Evolutionary conservation across 1,139 yeast genomes (phyloP).

Genomic region (Magnusiomyces starmeri): DNA sequence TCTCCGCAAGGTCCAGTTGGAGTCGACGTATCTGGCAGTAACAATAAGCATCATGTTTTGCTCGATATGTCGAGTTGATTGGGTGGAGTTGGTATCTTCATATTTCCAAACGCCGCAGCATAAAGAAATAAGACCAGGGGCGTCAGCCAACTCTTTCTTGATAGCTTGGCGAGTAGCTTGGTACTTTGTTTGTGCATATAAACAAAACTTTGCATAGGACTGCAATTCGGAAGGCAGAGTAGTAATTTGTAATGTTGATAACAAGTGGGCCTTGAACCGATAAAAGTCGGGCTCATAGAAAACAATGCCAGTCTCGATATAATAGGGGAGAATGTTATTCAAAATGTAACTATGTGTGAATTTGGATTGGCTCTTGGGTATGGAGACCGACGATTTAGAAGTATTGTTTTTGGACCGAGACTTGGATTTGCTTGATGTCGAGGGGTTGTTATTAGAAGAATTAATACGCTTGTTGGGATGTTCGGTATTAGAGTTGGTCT

Average conservation of each 20-base stretch:
- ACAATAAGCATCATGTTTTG: conserved; percentile 10
- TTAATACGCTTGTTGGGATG: not conserved
- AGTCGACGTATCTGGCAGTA: conserved; percentile 15
- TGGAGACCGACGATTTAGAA: not conserved
- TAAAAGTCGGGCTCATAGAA: conserved; percentile 6
- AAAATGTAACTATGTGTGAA: conserved; percentile 3
- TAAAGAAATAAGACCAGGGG: conserved; percentile 13
- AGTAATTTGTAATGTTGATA: not conserved
- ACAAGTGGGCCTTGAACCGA: conserved; percentile 1
- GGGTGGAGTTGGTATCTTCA: conserved; percentile 6
- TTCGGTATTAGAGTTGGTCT: too few relatives aligned
- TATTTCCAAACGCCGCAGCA: conserved; percentile 17
- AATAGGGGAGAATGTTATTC: conserved; percentile 2
- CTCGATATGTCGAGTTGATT: not conserved
- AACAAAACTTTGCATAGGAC: conserved; percentile 12
- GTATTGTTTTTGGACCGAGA: not conserved
- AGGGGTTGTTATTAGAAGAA: not conserved
- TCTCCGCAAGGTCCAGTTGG: conserved; percentile 14
- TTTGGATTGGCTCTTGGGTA: not conserved
- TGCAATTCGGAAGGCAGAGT: conserved; percentile 13
- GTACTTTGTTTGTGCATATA: conserved; percentile 14
- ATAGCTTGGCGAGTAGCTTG: conserved; percentile 12
- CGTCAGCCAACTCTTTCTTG: conserved; percentile 9
- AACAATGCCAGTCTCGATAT: conserved; percentile 5
- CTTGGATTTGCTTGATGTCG: not conserved